phyloP scores from a whole-genome alignment of 2,329 filamentous ascomycete genomes.

The Pseudopyricularia cyperi region DNA sequence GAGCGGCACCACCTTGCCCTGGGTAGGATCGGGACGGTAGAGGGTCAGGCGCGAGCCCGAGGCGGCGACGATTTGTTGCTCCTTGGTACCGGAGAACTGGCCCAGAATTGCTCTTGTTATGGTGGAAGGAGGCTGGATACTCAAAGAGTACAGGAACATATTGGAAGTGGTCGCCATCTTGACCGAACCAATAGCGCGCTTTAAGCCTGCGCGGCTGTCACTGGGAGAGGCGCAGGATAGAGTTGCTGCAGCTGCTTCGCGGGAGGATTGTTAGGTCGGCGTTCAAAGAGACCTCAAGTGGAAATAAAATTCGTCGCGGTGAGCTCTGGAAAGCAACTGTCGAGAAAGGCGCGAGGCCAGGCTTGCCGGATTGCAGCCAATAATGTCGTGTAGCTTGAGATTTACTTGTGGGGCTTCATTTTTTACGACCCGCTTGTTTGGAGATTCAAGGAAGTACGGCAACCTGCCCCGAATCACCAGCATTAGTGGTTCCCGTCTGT shows the following conservation, averaged over 20 bases:
- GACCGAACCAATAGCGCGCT: slow-evolving; percentile 24
- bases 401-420: not conserved
- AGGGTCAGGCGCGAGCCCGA: slow-evolving; percentile 84
- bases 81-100: slow-evolving; percentile 90
- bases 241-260: slow-evolving; percentile 4
- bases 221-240: slow-evolving; percentile 2
- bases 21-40: slow-evolving; percentile 70
- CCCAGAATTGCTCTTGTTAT: slow-evolving; percentile 85
- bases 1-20: slow-evolving; percentile 75
- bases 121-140: slow-evolving; percentile 81
- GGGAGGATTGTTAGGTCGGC: too few species aligned
- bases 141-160: slow-evolving; percentile 98
- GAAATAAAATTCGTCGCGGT: not conserved
- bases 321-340: not conserved
- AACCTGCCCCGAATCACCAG: too few species aligned
- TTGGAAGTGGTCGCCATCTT: slow-evolving; percentile 94
- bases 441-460: not conserved
- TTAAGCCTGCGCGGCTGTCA: slow-evolving; percentile 33
- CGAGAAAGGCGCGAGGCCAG: not conserved
- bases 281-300: too few species aligned
- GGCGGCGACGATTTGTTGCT: slow-evolving; percentile 92
- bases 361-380: not conserved
- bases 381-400: not conserved
- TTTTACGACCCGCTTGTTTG: not conserved
- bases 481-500: too few species aligned